Percentiles rank a stretch among this genome's conserved stretches.
Evolutionary conservation across 169 alveolate genomes (phyloP).

Genomic region (Ichthyophthirius multifiliis): DNA sequence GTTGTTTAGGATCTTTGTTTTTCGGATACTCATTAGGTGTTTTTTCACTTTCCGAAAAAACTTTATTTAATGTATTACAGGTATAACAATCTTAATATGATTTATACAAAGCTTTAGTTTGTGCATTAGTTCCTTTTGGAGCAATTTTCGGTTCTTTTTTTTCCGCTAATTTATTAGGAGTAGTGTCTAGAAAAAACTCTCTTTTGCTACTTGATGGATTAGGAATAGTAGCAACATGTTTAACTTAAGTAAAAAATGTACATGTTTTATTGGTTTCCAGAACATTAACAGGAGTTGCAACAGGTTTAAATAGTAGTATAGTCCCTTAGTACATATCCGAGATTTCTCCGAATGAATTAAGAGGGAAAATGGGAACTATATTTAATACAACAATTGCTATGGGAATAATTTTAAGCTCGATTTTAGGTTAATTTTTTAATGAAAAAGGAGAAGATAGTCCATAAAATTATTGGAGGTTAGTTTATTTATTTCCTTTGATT

Average conservation of each 20-base stretch:
- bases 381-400: constrained; percentile 14
- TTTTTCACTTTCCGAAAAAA: constrained; percentile 15
- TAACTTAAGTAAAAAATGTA: background rate
- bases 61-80: background rate
- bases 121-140: constrained; percentile 23
- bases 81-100: background rate
- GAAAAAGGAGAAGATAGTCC: background rate
- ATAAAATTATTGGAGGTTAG: constrained; percentile 6
- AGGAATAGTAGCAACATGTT: constrained; percentile 12
- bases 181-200: background rate
- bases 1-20: constrained; percentile 15
- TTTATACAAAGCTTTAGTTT: background rate
- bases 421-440: constrained; percentile 2
- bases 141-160: constrained; percentile 29
- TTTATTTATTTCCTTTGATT: constrained; percentile 2
- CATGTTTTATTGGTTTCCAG: background rate
- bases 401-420: constrained; percentile 9
- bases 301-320: constrained; percentile 27
- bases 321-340: constrained; percentile 31
- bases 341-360: constrained; percentile 17
- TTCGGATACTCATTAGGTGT: constrained; percentile 27
- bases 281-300: constrained; percentile 15
- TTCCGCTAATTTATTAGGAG: background rate
- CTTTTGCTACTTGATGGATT: constrained; percentile 13
- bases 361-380: constrained; percentile 31